These are phyloP conservation scores for Chrysosporium keratinophilum DNA, from an alignment of 2,329 filamentous ascomycete genomes.

Conservation along the genomic window DNA sequence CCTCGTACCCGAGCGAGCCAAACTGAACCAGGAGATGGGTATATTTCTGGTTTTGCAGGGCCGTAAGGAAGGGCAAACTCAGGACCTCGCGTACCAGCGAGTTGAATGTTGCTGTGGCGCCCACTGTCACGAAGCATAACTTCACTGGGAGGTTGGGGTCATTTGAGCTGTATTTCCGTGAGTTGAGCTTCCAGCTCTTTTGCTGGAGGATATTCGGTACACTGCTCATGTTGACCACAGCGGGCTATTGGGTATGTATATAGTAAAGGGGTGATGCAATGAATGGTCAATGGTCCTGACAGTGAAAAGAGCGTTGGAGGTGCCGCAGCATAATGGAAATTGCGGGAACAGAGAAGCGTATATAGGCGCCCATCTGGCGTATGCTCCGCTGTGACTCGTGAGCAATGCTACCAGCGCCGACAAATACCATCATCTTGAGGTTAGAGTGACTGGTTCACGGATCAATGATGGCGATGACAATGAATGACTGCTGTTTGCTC, in stretches of 20 bases:
- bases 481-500: background rate
- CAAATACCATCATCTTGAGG: background rate
- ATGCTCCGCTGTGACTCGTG: no score
- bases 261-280: background rate
- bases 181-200: slow-evolving; percentile 1
- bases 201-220: background rate
- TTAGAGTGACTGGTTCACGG: background rate
- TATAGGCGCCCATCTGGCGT: background rate
- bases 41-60: slow-evolving; percentile 52
- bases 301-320: background rate
- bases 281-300: background rate
- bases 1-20: slow-evolving; percentile 52
- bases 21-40: slow-evolving; percentile 70
- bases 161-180: slow-evolving; percentile 13
- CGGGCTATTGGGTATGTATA: background rate
- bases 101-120: slow-evolving; percentile 78
- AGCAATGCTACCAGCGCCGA: background rate
- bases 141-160: slow-evolving; percentile 25
- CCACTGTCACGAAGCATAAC: slow-evolving; percentile 75
- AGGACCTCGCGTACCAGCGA: slow-evolving; percentile 59
- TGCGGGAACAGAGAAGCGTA: background rate
- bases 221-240: background rate
- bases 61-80: slow-evolving; percentile 50
- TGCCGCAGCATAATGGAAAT: background rate
- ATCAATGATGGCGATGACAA: background rate